Evolutionary conservation across 2,329 filamentous ascomycete genomes (phyloP), one percentile per base, ranked within the genome.

Genomic region (Ophiostoma novo-ulmi): DNA sequence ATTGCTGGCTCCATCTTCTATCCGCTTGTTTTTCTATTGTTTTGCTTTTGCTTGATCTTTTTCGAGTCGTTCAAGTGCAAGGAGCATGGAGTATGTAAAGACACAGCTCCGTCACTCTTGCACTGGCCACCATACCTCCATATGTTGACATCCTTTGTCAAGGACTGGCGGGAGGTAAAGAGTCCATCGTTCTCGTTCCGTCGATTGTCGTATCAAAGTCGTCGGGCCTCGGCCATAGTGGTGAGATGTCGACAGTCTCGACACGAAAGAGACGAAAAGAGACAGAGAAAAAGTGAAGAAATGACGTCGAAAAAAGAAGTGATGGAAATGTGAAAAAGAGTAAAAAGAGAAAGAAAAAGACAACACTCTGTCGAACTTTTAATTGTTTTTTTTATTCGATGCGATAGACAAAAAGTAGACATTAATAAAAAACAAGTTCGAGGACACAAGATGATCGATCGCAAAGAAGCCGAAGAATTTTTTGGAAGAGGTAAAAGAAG

Each of bases 1-100:
- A 78, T 84, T 84, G 83, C 80, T 80, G 83, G 84, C 81, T 87
- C 87, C 87, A 87, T 89, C 87, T 88, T 89, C 87, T 89, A 89
- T 88, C 88, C 87, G 86, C 86, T 48, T 87, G 84, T 41, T 70
- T 61, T 55, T 58, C 41, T 67, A 58, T 70, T 3, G 63, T 39
- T 69, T 35, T 61, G 55, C 26, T 11, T 68, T 31, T 14, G 41
- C 41, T 6, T 39, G 10, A 17, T 35, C 20, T 14, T 26, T 10
- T 63, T 20, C 31, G 6, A 63, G 58, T n/a, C 48, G 48, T 6
- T 48, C 13, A 17, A 31, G 31, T 31, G 31, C 31, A 31, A 31
- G 31, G 3, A 31, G 31, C 31, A 31, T 31, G 31, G 2, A 31
- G 31, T 31, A 3, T 31, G 31, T 31, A 31, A 31, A 31, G 31